Evolutionary conservation across 2,329 filamentous ascomycete genomes (phyloP).

Genomic region (Pseudogymnoascus sp.): DNA sequence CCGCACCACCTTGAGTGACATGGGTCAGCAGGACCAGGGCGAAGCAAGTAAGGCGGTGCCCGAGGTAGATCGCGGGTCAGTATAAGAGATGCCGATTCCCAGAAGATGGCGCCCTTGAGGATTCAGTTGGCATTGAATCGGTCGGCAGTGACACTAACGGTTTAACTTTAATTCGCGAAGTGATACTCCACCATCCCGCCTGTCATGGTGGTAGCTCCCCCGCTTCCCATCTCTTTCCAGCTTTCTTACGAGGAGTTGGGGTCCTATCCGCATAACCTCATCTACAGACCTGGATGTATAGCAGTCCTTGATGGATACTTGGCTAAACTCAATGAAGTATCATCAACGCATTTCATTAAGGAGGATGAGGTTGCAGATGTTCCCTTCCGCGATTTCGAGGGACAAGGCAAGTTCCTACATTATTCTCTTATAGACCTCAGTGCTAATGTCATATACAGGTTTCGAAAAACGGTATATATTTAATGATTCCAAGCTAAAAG

Average conservation of each 20-base stretch:
- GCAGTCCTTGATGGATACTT: background rate
- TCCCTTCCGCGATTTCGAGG: constrained; percentile 20
- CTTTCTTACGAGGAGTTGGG: background rate
- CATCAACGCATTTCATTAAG: constrained; percentile 14
- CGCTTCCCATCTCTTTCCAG: background rate
- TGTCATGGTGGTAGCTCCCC: background rate
- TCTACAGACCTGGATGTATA: background rate
- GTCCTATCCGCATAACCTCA: constrained; percentile 2
- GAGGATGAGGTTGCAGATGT: constrained; percentile 28
- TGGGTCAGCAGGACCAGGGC: no score
- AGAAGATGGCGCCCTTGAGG: no score
- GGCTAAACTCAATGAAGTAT: background rate
- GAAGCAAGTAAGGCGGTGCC: no score
- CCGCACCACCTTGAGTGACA: background rate
- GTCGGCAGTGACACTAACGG: background rate
- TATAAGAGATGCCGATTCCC: no score
- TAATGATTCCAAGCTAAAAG: background rate
- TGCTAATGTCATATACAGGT: background rate
- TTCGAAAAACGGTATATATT: background rate
- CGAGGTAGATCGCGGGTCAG: no score
- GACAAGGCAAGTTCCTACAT: background rate
- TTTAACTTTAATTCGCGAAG: background rate
- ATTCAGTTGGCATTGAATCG: background rate
- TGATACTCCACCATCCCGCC: background rate
- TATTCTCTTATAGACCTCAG: background rate